Conservation (phyloP, 345 rosid species). For the Adansonia digitata region DNA sequence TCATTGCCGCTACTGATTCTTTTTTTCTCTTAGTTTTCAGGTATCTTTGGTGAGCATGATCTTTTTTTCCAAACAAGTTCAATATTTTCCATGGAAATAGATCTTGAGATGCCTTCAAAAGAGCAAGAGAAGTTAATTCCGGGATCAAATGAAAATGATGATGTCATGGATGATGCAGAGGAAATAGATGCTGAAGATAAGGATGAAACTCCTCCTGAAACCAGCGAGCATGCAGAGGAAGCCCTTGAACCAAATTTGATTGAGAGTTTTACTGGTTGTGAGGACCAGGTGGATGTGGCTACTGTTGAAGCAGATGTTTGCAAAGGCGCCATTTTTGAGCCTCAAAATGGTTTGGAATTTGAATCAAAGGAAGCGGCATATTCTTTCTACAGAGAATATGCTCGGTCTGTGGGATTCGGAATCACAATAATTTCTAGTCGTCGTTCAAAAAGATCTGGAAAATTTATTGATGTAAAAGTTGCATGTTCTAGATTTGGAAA, state of each 20-base stretch:
- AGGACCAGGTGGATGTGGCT: not conserved
- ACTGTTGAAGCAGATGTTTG: not conserved
- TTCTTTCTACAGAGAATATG: constrained; percentile 19
- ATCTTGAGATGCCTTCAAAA: constrained; percentile 16
- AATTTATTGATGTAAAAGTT: constrained; percentile 20
- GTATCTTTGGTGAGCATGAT: not conserved
- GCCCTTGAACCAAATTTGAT: constrained; percentile 3
- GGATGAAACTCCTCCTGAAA: constrained; percentile 5
- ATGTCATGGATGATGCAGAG: not conserved
- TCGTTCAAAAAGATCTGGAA: constrained; percentile 19
- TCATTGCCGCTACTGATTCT: not conserved
- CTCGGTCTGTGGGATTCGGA: constrained; percentile 18
- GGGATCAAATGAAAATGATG: not conserved
- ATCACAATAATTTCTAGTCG: constrained; percentile 19
- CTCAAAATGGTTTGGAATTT: constrained; percentile 15
- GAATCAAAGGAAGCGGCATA: constrained; percentile 19
- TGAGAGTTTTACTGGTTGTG: constrained; percentile 1
- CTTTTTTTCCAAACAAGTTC: not conserved
- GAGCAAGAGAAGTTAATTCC: constrained; percentile 9
- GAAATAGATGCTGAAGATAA: constrained; percentile 1
- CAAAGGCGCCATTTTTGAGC: constrained; percentile 8
- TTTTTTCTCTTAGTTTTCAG: constrained; percentile 2
- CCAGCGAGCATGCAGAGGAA: not conserved
- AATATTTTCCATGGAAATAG: constrained; percentile 13
- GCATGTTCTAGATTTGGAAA: constrained; percentile 22